Percentiles rank a stretch among this genome's conserved stretches.
These are phyloP conservation scores for Oryza glumipatula DNA, from an alignment of 176 grass and related monocot genomes.

Conservation along the genomic window DNA sequence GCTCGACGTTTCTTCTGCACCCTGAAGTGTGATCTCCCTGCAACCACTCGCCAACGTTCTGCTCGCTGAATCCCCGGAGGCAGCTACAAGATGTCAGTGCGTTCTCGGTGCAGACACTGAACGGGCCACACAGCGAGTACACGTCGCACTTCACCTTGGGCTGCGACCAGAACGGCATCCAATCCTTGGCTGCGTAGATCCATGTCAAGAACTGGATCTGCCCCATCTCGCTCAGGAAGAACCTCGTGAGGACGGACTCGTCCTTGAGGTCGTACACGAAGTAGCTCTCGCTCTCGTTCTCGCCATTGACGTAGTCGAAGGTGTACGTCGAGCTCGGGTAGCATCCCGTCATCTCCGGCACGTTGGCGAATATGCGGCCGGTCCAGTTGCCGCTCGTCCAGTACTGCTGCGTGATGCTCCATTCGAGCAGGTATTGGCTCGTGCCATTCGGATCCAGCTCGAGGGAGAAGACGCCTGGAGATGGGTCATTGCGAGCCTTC, in stretches of 20 bases:
- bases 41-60: too few relatives aligned
- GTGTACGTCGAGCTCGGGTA: neutral
- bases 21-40: too few relatives aligned
- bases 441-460: neutral
- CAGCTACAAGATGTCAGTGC: too few relatives aligned
- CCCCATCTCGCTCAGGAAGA: too few relatives aligned
- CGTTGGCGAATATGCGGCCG: neutral
- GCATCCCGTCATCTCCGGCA: neutral
- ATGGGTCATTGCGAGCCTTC: neutral
- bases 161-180: too few relatives aligned
- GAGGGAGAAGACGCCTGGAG: neutral
- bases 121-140: too few relatives aligned
- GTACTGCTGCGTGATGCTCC: neutral
- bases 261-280: neutral
- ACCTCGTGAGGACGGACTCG: neutral
- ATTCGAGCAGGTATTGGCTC: neutral
- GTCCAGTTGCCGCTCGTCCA: neutral
- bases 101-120: too few relatives aligned
- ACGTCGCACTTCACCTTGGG: too few relatives aligned
- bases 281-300: neutral
- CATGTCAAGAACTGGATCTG: too few relatives aligned
- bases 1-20: too few relatives aligned
- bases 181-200: too few relatives aligned
- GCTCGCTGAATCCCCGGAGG: too few relatives aligned
- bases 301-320: neutral